Evolutionary conservation across 805 yeast genomes (phyloP).

Genomic region (Blastobotrys chiropterorum): DNA sequence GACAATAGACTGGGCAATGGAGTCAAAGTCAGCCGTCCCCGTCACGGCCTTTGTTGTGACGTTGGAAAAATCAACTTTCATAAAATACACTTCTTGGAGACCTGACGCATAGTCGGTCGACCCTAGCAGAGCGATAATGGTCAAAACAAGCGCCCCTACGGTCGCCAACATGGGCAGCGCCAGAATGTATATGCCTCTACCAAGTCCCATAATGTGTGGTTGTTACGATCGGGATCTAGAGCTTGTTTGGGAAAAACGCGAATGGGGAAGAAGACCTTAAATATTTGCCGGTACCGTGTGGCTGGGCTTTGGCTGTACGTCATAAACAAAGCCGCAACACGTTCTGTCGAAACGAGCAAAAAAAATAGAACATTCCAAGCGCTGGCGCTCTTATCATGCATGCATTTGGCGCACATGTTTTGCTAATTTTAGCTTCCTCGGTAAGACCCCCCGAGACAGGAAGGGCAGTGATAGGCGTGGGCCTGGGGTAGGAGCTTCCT

Average conservation of each 20-base stretch:
- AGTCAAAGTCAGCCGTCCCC: conserved; percentile 14
- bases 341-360: background rate
- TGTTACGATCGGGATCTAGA: background rate
- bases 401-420: too few relatives aligned
- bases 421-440: too few relatives aligned
- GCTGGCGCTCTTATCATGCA: background rate
- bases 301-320: background rate
- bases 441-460: too few relatives aligned
- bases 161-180: conserved; percentile 8
- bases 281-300: background rate
- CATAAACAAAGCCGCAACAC: background rate
- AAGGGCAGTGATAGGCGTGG: too few relatives aligned
- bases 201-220: background rate
- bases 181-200: background rate
- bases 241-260: background rate
- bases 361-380: background rate
- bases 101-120: conserved; percentile 39
- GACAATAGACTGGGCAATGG: conserved; percentile 28
- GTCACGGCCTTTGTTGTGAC: conserved; percentile 20
- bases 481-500: too few relatives aligned
- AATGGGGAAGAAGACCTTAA: background rate
- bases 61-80: conserved; percentile 41
- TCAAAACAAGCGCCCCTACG: conserved; percentile 40
- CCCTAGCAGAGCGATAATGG: conserved; percentile 50
- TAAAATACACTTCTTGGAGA: conserved; percentile 41